Evolutionary conservation across 208 protist species (phyloP).

Genomic region (Porcisia deanei): DNA sequence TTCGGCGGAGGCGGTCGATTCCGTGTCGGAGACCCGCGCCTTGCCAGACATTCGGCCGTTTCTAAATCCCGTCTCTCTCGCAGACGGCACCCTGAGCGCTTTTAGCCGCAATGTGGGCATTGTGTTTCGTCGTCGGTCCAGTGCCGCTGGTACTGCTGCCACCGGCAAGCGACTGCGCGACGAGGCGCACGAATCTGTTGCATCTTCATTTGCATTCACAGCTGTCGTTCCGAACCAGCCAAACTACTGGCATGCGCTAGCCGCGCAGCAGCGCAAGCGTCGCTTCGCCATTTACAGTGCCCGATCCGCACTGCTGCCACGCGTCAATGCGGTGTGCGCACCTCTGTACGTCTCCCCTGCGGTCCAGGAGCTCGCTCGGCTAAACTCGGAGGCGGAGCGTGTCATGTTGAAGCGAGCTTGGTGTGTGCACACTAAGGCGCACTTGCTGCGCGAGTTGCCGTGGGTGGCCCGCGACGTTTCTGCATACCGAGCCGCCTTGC

Average conservation of each 20-base stretch:
- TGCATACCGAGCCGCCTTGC: constrained; percentile 12
- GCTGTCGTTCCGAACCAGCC: not conserved
- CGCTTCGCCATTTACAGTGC: constrained; percentile 61
- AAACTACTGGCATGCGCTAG: constrained; percentile 16
- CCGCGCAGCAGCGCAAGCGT: constrained; percentile 41
- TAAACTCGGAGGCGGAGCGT: constrained; percentile 63
- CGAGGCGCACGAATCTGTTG: not conserved
- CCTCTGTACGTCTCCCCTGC: constrained; percentile 58
- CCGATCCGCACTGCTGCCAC: constrained; percentile 55
- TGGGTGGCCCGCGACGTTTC: constrained; percentile 31
- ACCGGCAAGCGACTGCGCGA: constrained; percentile 10
- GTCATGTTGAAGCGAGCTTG: constrained; percentile 54
- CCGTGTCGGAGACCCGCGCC: not conserved
- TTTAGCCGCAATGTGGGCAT: constrained; percentile 48
- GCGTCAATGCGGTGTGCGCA: constrained; percentile 24
- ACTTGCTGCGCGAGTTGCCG: constrained; percentile 59
- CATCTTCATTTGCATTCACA: constrained; percentile 2
- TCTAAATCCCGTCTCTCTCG: constrained; percentile 39
- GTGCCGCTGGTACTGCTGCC: not conserved
- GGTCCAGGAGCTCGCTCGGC: constrained; percentile 39
- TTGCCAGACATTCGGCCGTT: constrained; percentile 5
- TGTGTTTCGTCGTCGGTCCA: constrained; percentile 37
- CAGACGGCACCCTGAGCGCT: constrained; percentile 41
- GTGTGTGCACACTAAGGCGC: constrained; percentile 52
- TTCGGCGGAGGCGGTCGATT: not conserved